phyloP scores from a whole-genome alignment of 2,329 filamentous ascomycete genomes.

The Ampelomyces quisqualis region DNA sequence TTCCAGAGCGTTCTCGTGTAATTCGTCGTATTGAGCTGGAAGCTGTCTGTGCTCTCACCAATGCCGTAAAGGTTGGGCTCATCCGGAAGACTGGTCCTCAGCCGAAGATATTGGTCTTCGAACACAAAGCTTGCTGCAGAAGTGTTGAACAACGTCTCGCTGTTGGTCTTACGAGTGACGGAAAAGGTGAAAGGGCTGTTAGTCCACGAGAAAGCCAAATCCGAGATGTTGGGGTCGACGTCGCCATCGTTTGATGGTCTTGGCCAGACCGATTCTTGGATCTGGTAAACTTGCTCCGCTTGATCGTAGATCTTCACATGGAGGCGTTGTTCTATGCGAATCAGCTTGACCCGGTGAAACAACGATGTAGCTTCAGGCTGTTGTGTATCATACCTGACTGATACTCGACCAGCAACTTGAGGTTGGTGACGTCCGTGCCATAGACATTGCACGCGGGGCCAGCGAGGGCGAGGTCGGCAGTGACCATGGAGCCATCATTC shows the following conservation, averaged over 20 bases:
- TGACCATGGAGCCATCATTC: constrained; percentile 56
- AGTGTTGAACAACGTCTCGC: constrained; percentile 67
- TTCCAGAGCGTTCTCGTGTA: constrained; percentile 67
- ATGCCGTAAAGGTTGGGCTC: constrained; percentile 73
- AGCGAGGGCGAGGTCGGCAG: constrained; percentile 67
- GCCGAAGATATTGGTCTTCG: constrained; percentile 71
- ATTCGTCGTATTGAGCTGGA: constrained; percentile 66
- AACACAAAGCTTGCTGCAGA: constrained; percentile 68
- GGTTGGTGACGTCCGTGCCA: constrained; percentile 56
- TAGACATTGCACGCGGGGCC: constrained; percentile 64
- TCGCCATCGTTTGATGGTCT: constrained; percentile 53
- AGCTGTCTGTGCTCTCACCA: constrained; percentile 72
- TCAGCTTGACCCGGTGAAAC: constrained; percentile 59
- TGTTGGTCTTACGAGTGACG: constrained; percentile 58
- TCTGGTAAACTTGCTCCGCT: constrained; percentile 68
- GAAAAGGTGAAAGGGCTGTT: constrained; percentile 67
- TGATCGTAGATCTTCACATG: constrained; percentile 73
- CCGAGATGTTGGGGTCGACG: constrained; percentile 39
- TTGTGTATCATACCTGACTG: constrained; percentile 58
- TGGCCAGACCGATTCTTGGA: constrained; percentile 67
- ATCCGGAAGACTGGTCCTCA: constrained; percentile 68
- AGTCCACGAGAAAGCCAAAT: constrained; percentile 57
- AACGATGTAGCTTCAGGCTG: constrained; percentile 59
- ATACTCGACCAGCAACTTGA: constrained; percentile 61
- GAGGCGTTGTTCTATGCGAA: constrained; percentile 58